phyloP scores from a whole-genome alignment of 306 rosid genomes.

The Vicia villosa region DNA sequence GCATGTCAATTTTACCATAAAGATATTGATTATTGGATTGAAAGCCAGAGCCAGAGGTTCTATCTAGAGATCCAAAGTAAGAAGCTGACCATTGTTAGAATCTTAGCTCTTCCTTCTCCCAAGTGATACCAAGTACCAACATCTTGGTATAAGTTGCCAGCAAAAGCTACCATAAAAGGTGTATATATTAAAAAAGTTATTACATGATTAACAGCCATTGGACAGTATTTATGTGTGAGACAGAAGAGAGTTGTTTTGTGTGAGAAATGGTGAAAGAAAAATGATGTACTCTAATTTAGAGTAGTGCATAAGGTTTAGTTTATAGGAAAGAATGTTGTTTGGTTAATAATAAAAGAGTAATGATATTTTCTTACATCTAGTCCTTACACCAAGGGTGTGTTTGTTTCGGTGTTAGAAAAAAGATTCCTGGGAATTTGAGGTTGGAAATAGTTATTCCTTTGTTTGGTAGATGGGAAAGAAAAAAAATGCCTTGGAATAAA shows the following conservation, averaged over 20 bases:
- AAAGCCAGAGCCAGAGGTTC: conserved; percentile 72
- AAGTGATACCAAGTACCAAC: conserved; percentile 57
- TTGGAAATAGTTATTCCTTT: no score
- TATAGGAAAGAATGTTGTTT: conserved; percentile 29
- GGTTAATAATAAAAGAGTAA: conserved; percentile 24
- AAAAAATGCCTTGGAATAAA: no score
- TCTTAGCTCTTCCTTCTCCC: conserved; percentile 71
- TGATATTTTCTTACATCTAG: no score
- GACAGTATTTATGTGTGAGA: not conserved
- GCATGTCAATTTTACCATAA: conserved; percentile 57
- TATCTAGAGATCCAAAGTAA: conserved; percentile 70
- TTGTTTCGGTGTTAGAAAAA: no score
- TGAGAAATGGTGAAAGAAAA: not conserved
- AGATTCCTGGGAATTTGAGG: no score
- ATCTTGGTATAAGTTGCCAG: conserved; percentile 50
- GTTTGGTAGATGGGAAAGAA: no score
- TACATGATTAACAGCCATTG: not conserved
- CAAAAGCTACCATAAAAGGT: conserved; percentile 28
- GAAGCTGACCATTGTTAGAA: conserved; percentile 58
- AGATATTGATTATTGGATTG: conserved; percentile 59
- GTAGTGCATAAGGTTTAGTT: not conserved
- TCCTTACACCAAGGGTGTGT: no score
- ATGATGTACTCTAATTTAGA: conserved; percentile 32
- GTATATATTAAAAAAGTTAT: conserved; percentile 13
- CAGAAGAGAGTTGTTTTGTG: not conserved